Evolutionary conservation across 1,284 basidiomycete genomes (phyloP).

Genomic region (Heterobasidion occidentale): DNA sequence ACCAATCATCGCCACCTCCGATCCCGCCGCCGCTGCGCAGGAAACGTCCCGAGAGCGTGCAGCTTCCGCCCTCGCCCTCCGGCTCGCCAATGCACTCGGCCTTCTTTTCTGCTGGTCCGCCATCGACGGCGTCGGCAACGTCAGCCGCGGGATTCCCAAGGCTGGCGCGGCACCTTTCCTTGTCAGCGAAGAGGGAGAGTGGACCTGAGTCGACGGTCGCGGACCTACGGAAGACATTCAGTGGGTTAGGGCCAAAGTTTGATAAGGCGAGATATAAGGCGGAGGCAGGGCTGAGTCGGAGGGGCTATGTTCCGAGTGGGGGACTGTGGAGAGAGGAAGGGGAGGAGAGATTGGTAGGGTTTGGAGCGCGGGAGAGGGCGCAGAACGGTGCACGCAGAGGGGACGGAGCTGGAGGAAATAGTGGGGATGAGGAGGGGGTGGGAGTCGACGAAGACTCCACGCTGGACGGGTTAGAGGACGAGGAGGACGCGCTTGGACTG

Average conservation of each 20-base stretch:
- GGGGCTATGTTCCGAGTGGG: conserved; percentile 42
- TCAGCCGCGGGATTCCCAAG: conserved; percentile 10
- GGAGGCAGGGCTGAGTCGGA: conserved; percentile 52
- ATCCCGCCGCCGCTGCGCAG: conserved; percentile 35
- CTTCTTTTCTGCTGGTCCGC: background rate
- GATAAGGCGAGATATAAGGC: conserved; percentile 58
- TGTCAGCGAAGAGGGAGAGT: conserved; percentile 15
- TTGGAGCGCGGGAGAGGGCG: conserved; percentile 1
- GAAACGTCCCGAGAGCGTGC: conserved; percentile 51
- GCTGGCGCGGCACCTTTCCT: conserved; percentile 29
- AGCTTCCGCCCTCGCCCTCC: conserved; percentile 26
- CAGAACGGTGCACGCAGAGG: background rate
- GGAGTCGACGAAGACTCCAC: conserved; percentile 12
- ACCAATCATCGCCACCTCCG: conserved; percentile 36
- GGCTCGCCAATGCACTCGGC: background rate
- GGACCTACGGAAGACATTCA: conserved; percentile 39
- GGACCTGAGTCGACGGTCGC: conserved; percentile 19
- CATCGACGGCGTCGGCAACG: conserved; percentile 1
- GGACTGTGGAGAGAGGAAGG: conserved; percentile 18
- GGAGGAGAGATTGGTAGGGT: conserved; percentile 16
- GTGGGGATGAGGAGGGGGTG: conserved; percentile 9
- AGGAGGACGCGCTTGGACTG: conserved; percentile 5
- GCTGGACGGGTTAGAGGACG: conserved; percentile 12
- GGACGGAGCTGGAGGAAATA: background rate
- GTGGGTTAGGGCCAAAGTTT: conserved; percentile 36